These are phyloP conservation scores for Trypanosoma melophagium DNA, from an alignment of 208 protist species.

Conservation along the genomic window DNA sequence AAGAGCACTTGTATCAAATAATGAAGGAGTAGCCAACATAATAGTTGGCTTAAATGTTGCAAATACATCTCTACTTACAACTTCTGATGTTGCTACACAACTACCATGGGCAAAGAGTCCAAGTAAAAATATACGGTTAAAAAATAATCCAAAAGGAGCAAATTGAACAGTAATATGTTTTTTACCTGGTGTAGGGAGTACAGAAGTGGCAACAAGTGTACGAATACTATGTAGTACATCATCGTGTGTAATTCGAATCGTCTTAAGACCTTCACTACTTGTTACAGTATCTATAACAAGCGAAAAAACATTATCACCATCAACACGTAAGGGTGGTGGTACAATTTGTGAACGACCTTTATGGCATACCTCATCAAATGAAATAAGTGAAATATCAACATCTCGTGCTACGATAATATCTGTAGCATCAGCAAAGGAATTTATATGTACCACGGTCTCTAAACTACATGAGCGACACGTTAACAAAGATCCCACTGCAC, in stretches of 20 bases:
- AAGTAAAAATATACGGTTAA: slow-evolving; percentile 72
- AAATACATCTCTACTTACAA: slow-evolving; percentile 52
- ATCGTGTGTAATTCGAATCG: slow-evolving; percentile 63
- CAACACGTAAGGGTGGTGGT: slow-evolving; percentile 13
- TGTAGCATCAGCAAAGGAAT: slow-evolving; percentile 51
- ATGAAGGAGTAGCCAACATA: slow-evolving; percentile 58
- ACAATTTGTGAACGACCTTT: slow-evolving; percentile 44
- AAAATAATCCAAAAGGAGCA: slow-evolving; percentile 65
- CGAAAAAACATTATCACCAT: slow-evolving; percentile 44
- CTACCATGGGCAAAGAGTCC: slow-evolving; percentile 74
- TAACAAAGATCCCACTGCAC: slow-evolving; percentile 59
- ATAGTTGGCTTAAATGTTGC: slow-evolving; percentile 68
- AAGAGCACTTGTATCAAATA: slow-evolving; percentile 70
- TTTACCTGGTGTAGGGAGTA: slow-evolving; percentile 57
- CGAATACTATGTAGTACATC: slow-evolving; percentile 68
- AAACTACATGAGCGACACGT: slow-evolving; percentile 75
- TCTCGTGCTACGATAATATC: slow-evolving; percentile 68
- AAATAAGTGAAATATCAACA: slow-evolving; percentile 75
- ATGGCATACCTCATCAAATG: slow-evolving; percentile 60
- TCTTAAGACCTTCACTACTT: slow-evolving; percentile 19
- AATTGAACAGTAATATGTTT: slow-evolving; percentile 79
- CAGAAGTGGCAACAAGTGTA: slow-evolving; percentile 53
- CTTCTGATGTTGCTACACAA: slow-evolving; percentile 55
- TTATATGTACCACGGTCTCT: slow-evolving; percentile 72
- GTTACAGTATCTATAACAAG: slow-evolving; percentile 58